These are phyloP conservation scores for Pestalotiopsis sp. DNA, from an alignment of 2,329 filamentous ascomycete genomes.

Conservation along the genomic window DNA sequence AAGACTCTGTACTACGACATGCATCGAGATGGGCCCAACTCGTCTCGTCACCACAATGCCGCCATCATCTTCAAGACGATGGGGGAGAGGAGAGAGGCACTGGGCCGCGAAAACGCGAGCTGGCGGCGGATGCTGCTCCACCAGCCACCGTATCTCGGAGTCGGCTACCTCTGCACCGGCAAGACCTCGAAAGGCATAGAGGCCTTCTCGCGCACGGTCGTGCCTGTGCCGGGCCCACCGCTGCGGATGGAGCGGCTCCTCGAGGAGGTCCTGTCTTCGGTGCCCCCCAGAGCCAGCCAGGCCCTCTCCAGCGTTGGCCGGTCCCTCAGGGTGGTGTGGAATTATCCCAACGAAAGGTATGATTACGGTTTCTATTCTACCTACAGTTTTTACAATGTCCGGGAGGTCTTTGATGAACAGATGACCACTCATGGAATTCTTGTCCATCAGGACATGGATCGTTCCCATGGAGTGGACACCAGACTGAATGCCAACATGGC, in stretches of 20 bases:
- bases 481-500: neutral
- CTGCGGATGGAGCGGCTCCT: neutral
- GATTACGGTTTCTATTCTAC: no score
- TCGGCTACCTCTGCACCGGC: conserved; percentile 17
- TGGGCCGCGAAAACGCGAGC: conserved; percentile 14
- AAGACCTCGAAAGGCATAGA: neutral
- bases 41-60: no score
- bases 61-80: neutral
- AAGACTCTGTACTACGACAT: no score
- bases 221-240: neutral
- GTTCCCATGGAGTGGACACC: neutral
- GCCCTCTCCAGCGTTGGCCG: neutral
- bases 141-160: conserved; percentile 22
- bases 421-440: neutral
- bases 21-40: no score
- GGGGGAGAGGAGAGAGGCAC: neutral
- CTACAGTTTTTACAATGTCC: neutral
- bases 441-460: neutral
- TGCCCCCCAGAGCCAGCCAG: neutral
- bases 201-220: neutral
- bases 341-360: neutral
- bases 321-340: neutral
- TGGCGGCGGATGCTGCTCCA: conserved; percentile 27
- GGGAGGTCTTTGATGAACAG: neutral
- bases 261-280: neutral